Conservation (phyloP, 352 stramenopile species). For the Phytophthora constricta region DNA sequence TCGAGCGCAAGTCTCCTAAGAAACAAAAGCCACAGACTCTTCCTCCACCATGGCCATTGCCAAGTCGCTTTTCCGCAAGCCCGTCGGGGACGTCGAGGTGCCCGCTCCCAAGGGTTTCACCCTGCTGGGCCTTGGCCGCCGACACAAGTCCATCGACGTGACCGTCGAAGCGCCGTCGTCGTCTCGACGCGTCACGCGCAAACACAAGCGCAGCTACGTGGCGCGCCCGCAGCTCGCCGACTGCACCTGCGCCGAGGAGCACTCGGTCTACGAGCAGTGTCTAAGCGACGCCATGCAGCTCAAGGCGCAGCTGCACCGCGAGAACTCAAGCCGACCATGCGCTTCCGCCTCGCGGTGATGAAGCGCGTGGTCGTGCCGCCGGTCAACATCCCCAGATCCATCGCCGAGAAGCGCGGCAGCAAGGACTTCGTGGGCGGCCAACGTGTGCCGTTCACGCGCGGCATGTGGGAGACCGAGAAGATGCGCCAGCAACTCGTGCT, state of each 20-base stretch:
- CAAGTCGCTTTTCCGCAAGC: slow-evolving; percentile 31
- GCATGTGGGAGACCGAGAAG: slow-evolving; percentile 79
- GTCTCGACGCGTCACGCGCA: slow-evolving; percentile 32
- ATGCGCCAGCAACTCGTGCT: slow-evolving; percentile 43
- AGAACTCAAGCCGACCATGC: slow-evolving; percentile 34
- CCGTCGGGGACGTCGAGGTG: slow-evolving; percentile 22
- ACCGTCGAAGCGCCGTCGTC: slow-evolving; percentile 28
- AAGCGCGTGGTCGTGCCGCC: slow-evolving; percentile 61
- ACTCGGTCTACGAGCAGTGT: slow-evolving; percentile 38
- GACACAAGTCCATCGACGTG: slow-evolving; percentile 25
- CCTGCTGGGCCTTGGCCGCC: slow-evolving; percentile 26
- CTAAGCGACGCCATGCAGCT: slow-evolving; percentile 36
- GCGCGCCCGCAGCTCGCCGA: slow-evolving; percentile 11
- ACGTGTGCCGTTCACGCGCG: slow-evolving; percentile 65
- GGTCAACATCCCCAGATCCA: slow-evolving; percentile 57
- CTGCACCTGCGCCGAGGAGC: slow-evolving; percentile 16
- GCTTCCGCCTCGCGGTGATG: slow-evolving; percentile 72
- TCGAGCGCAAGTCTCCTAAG: slow-evolving; percentile 22
- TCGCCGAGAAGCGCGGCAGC: slow-evolving; percentile 46
- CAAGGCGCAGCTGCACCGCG: slow-evolving; percentile 29
- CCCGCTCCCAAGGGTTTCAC: slow-evolving; percentile 30
- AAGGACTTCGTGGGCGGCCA: slow-evolving; percentile 58
- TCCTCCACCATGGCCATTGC: slow-evolving; percentile 33
- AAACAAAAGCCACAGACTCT: background rate
- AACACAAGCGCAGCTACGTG: slow-evolving; percentile 34